Percentiles rank a stretch among this genome's conserved stretches.
phyloP scores from a whole-genome alignment of 2,329 filamentous ascomycete genomes.

The Dactylellina leptospora region DNA sequence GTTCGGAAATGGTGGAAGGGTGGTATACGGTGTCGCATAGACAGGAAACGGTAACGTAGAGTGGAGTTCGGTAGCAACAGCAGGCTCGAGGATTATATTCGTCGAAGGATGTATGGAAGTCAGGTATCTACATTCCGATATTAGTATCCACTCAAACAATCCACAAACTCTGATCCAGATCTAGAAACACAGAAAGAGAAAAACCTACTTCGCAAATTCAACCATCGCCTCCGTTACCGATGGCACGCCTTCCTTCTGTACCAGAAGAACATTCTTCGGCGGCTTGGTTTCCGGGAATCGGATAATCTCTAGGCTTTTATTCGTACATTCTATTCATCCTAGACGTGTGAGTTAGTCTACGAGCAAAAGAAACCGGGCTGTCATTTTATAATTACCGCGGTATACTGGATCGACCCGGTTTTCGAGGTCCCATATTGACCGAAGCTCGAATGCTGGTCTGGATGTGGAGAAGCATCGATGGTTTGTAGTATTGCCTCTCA shows the following conservation, averaged over 20 bases:
- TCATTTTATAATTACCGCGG: slow-evolving; percentile 36
- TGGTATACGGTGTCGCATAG: slow-evolving; percentile 64
- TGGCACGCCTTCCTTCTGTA: slow-evolving; percentile 71
- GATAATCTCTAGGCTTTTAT: slow-evolving; percentile 46
- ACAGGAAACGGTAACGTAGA: slow-evolving; percentile 76
- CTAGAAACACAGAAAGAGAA: neutral
- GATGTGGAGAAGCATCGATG: slow-evolving; percentile 29
- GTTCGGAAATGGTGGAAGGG: slow-evolving; percentile 57
- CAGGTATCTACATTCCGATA: slow-evolving; percentile 13
- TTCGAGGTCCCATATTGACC: slow-evolving; percentile 52
- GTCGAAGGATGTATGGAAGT: slow-evolving; percentile 68
- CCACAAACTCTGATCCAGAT: neutral
- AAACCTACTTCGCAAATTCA: slow-evolving; percentile 66
- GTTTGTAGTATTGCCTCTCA: neutral
- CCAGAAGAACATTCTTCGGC: slow-evolving; percentile 73
- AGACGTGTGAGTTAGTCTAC: slow-evolving; percentile 35
- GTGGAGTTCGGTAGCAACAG: slow-evolving; percentile 77
- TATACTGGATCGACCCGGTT: slow-evolving; percentile 38
- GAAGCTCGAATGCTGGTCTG: slow-evolving; percentile 17
- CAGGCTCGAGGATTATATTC: slow-evolving; percentile 82
- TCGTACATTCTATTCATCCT: slow-evolving; percentile 49
- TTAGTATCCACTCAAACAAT: slow-evolving; percentile 3
- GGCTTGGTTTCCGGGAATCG: slow-evolving; percentile 61
- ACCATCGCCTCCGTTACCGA: slow-evolving; percentile 60
- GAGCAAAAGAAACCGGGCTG: neutral